phyloP scores from a whole-genome alignment of 1,139 yeast species.

The Sugiyamaella japonica region DNA sequence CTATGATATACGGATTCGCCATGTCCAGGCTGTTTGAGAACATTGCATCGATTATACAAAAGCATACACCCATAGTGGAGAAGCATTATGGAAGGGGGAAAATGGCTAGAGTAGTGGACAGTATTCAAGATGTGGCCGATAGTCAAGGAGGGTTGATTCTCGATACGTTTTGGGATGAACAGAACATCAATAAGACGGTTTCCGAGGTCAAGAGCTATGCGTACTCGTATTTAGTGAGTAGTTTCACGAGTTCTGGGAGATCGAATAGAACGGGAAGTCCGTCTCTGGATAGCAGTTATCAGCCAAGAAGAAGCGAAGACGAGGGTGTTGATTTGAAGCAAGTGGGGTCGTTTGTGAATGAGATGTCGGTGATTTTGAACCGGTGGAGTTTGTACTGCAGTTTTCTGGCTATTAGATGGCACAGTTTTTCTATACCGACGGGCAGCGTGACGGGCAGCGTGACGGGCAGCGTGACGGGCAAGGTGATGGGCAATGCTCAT shows the following conservation, averaged over 20 bases:
- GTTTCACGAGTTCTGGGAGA: conserved; percentile 35
- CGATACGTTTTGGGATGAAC: conserved; percentile 80
- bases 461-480: too few relatives aligned
- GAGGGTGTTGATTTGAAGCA: conserved; percentile 50
- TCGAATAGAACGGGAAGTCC: conserved; percentile 24
- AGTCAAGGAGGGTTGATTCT: conserved; percentile 84
- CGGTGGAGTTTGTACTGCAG: conserved; percentile 85
- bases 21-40: conserved; percentile 78
- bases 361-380: conserved; percentile 72
- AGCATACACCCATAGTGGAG: conserved; percentile 78
- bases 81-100: conserved; percentile 68
- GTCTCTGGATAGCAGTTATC: conserved; percentile 20
- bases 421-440: conserved; percentile 39
- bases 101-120: conserved; percentile 64
- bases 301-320: conserved; percentile 29
- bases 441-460: too few relatives aligned
- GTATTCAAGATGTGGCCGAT: conserved; percentile 84
- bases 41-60: conserved; percentile 79
- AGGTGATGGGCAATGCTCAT: neutral
- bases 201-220: conserved; percentile 59
- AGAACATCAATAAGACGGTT: conserved; percentile 57
- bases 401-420: conserved; percentile 70
- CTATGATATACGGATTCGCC: conserved; percentile 60
- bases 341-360: conserved; percentile 60
- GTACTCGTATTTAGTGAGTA: conserved; percentile 46